These are phyloP conservation scores for Paecilomyces variotii DNA, from an alignment of 2,329 filamentous ascomycete species.

Conservation along the genomic window DNA sequence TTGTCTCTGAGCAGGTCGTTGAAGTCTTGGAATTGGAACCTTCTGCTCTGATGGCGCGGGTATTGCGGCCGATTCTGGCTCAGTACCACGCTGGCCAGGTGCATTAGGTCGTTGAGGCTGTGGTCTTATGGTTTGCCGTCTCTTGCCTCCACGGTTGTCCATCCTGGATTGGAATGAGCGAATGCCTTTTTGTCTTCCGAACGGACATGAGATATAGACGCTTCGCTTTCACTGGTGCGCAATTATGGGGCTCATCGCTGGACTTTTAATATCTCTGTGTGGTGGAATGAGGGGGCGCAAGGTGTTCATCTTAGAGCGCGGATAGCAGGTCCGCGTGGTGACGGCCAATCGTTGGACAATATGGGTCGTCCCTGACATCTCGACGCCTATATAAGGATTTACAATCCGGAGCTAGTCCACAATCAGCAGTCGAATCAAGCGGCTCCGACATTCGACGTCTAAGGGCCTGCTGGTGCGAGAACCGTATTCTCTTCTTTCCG, in stretches of 20 bases:
- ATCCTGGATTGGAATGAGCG: background rate
- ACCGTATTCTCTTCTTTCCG: background rate
- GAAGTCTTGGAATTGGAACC: conserved; percentile 12
- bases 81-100: conserved; percentile 1
- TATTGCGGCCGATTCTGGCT: conserved; percentile 1
- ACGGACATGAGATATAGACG: background rate
- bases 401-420: background rate
- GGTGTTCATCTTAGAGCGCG: background rate
- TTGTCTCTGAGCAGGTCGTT: conserved; percentile 4
- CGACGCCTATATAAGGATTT: background rate
- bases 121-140: background rate
- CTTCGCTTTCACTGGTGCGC: background rate
- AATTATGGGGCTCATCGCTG: background rate
- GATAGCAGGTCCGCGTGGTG: background rate
- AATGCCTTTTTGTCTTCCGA: background rate
- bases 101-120: background rate
- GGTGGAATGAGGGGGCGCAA: background rate
- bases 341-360: background rate
- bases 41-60: conserved; percentile 7
- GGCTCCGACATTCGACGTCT: background rate
- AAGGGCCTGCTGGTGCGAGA: background rate
- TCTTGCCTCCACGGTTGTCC: background rate
- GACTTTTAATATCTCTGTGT: background rate
- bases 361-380: background rate
- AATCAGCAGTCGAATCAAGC: background rate